Conservation (phyloP, 306 rosid genomes). For the Senna siamea region DNA sequence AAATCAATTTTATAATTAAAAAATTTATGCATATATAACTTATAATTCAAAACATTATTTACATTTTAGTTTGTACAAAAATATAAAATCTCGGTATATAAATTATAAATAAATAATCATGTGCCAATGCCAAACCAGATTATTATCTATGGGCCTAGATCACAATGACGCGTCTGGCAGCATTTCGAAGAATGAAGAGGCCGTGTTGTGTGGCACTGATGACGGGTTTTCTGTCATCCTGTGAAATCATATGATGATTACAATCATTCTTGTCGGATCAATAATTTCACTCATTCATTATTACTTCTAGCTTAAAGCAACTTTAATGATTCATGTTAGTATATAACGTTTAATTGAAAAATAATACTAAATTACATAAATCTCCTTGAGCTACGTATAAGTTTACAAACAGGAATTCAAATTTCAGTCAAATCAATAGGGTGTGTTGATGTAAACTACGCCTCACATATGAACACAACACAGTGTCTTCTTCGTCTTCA, state of each 20-base stretch:
- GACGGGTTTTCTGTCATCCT: not conserved
- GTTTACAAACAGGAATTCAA: not conserved
- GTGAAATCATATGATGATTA: conserved; percentile 22
- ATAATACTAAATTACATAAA: not conserved
- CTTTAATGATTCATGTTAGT: not conserved
- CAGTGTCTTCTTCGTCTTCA: not conserved
- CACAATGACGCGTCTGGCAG: too few species aligned
- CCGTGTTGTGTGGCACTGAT: conserved; percentile 25
- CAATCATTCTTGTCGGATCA: conserved; percentile 18
- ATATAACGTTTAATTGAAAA: not conserved
- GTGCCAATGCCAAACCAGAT: too few species aligned
- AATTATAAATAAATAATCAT: too few species aligned
- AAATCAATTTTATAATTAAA: too few species aligned
- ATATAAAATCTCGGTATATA: too few species aligned
- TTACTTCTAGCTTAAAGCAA: not conserved
- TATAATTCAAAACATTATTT: too few species aligned
- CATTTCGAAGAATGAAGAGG: too few species aligned
- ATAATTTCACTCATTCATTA: not conserved
- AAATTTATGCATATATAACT: too few species aligned
- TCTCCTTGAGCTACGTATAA: not conserved
- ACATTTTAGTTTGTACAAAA: too few species aligned
- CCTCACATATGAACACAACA: too few species aligned
- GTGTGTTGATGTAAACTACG: not conserved
- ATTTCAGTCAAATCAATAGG: not conserved
- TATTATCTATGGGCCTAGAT: too few species aligned